phyloP scores from a whole-genome alignment of 2,329 filamentous ascomycete species.

The Botrytis paeoniae region DNA sequence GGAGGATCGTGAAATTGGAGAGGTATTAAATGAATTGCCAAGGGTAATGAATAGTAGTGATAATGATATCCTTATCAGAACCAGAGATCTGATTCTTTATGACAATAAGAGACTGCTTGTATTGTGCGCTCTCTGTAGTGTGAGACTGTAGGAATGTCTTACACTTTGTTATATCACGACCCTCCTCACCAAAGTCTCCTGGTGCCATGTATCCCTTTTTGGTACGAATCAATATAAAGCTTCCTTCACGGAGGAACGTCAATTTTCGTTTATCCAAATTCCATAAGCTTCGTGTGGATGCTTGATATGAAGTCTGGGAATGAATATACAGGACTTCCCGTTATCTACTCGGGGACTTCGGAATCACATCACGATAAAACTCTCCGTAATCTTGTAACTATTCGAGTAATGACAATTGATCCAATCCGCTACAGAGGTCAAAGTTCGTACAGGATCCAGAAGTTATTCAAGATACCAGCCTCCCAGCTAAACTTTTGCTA shows the following conservation, averaged over 20 bases:
- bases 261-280: no score
- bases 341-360: neutral
- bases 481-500: neutral
- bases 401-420: neutral
- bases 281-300: neutral
- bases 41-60: neutral
- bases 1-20: neutral
- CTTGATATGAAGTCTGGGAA: neutral
- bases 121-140: neutral
- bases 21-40: neutral
- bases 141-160: neutral
- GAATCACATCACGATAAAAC: neutral
- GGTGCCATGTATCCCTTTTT: neutral
- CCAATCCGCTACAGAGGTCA: neutral
- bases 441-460: neutral
- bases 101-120: neutral
- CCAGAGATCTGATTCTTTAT: neutral
- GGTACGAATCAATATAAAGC: neutral
- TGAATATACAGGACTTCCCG: neutral
- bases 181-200: neutral
- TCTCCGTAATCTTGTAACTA: neutral
- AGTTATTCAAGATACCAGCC: neutral
- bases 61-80: neutral
- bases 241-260: neutral
- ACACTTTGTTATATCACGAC: neutral